Evolutionary conservation across 192 early-diverging fungal species (phyloP).

Genomic region (Glomus cerebriforme): DNA sequence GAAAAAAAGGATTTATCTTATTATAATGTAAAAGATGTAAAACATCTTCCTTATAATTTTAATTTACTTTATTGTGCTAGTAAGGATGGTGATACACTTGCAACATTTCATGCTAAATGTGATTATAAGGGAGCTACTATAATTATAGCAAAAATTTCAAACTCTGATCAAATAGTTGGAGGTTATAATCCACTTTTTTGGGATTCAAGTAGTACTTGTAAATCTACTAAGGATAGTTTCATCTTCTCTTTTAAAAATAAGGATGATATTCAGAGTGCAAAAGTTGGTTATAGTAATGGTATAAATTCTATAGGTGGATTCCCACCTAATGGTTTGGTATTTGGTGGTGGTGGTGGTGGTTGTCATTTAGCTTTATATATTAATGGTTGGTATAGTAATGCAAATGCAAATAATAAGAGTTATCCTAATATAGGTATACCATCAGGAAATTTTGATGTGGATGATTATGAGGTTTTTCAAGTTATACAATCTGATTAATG

Average conservation of each 20-base stretch:
- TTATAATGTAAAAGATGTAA: not conserved
- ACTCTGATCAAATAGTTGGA: not conserved
- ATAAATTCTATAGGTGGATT: not conserved
- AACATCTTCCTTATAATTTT: not conserved
- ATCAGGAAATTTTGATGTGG: not conserved
- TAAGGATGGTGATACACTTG: not conserved
- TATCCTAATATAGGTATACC: not conserved
- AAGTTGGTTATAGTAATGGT: not conserved
- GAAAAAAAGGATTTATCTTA: not conserved
- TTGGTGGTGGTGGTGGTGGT: not conserved
- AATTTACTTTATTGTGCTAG: slow-evolving; percentile 19
- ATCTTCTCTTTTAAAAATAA: not conserved
- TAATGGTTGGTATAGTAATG: not conserved
- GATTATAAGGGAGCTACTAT: not conserved
- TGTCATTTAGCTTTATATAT: not conserved
- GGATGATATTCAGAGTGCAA: not conserved
- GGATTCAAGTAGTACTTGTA: not conserved
- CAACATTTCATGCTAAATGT: not conserved
- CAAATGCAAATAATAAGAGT: not conserved
- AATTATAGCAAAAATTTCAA: not conserved
- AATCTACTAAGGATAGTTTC: no score
- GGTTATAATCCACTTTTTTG: slow-evolving; percentile 8
- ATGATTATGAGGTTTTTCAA: not conserved
- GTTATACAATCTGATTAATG: no score
- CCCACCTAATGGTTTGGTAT: not conserved